These are phyloP conservation scores for Parietaria judaica DNA, from an alignment of 306 rosid species.

Conservation along the genomic window DNA sequence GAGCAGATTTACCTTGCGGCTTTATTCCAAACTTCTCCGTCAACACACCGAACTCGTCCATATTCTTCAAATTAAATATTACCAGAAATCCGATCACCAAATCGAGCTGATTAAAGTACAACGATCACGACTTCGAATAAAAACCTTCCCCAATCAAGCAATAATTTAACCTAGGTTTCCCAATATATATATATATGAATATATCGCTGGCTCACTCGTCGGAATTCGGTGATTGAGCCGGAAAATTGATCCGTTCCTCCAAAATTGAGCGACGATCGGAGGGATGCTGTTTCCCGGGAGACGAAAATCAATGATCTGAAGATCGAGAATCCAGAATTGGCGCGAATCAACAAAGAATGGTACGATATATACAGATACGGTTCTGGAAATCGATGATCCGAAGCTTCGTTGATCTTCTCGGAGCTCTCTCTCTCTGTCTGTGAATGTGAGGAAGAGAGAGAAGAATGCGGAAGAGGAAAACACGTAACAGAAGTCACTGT, in stretches of 20 bases:
- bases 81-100: neutral
- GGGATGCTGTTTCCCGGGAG: neutral
- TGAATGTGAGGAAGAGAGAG: neutral
- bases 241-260: neutral
- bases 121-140: neutral
- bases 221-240: neutral
- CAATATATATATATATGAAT: neutral
- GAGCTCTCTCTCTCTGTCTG: neutral
- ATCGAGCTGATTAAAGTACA: conserved; percentile 5
- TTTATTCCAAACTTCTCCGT: conserved; percentile 73
- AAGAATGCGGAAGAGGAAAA: neutral
- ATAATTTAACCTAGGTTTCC: neutral
- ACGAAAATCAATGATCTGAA: neutral
- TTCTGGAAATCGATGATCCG: neutral
- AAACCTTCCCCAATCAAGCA: neutral
- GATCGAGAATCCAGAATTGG: conserved; percentile 1
- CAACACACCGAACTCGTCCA: conserved; percentile 90
- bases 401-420: neutral
- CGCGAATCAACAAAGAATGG: conserved; percentile 5
- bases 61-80: neutral
- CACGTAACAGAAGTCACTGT: no score
- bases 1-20: conserved; percentile 82
- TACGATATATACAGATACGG: no score
- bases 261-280: conserved; percentile 4
- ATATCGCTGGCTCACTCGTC: neutral